phyloP scores from a whole-genome alignment of 352 stramenopile species.

The Pythium monospermum region DNA sequence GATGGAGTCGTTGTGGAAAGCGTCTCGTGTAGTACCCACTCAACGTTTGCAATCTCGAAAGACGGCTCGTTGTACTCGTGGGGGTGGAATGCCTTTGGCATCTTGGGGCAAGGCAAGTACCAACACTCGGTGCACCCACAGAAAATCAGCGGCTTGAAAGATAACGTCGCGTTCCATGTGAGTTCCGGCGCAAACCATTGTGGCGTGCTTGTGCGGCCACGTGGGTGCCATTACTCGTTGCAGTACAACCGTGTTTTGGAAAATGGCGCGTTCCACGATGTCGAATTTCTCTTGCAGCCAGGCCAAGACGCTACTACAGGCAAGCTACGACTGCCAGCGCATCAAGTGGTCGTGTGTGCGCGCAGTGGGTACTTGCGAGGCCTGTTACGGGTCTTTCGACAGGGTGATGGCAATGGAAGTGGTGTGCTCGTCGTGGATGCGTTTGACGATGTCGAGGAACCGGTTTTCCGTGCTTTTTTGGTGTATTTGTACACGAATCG shows the following conservation, averaged over 20 bases:
- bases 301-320: constrained; percentile 12
- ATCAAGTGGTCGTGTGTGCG: constrained; percentile 54
- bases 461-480: constrained; percentile 63
- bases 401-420: constrained; percentile 1
- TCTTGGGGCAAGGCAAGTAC: constrained; percentile 72
- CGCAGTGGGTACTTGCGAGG: constrained; percentile 56
- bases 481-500: constrained; percentile 69
- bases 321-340: no score
- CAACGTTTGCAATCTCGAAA: constrained; percentile 53
- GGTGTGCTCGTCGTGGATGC: constrained; percentile 34
- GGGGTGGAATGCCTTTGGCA: constrained; percentile 81
- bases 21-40: constrained; percentile 66
- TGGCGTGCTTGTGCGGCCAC: constrained; percentile 44
- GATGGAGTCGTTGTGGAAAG: constrained; percentile 27
- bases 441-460: constrained; percentile 52
- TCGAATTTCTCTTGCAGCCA: constrained; percentile 38
- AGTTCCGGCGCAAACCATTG: constrained; percentile 69
- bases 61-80: constrained; percentile 75
- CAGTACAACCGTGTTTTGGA: constrained; percentile 50
- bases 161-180: constrained; percentile 47
- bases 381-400: constrained; percentile 39
- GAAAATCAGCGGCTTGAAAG: constrained; percentile 48
- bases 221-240: constrained; percentile 60
- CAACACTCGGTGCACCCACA: constrained; percentile 69
- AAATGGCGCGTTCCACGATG: constrained; percentile 45